phyloP scores from a whole-genome alignment of 2,329 filamentous ascomycete genomes.

The Fusarium guadeloupense region DNA sequence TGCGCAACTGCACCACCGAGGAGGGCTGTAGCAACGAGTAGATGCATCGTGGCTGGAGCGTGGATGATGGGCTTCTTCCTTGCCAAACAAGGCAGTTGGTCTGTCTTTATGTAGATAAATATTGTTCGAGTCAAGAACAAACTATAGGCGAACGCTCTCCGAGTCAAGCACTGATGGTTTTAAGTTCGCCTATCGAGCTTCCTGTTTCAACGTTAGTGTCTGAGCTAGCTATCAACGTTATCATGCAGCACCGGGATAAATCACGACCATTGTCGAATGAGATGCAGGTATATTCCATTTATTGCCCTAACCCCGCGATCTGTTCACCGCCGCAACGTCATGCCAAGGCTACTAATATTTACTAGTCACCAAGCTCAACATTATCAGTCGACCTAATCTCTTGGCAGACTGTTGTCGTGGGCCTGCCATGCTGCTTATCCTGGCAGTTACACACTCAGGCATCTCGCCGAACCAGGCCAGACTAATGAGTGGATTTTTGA shows the following conservation, averaged over 20 bases:
- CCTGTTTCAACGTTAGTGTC: not conserved
- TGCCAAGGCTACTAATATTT: conserved; percentile 4
- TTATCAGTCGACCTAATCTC: no score
- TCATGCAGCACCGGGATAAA: no score
- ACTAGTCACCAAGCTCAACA: no score
- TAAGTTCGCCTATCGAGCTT: not conserved
- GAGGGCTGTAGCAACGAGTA: not conserved
- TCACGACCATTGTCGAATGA: not conserved
- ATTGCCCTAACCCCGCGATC: not conserved
- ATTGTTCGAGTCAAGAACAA: not conserved
- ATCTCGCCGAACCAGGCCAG: no score
- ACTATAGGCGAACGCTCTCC: no score
- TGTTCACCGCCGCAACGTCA: not conserved
- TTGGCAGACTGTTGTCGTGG: no score
- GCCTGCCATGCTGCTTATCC: no score
- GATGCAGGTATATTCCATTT: not conserved
- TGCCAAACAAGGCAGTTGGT: not conserved
- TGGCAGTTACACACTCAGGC: no score
- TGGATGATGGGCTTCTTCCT: not conserved
- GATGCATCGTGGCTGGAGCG: conserved; percentile 4
- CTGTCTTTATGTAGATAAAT: not conserved
- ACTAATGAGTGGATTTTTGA: no score
- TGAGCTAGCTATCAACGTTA: not conserved
- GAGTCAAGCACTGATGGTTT: not conserved
- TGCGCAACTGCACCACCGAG: not conserved